Percentiles rank a stretch among this genome's conserved stretches.
Conservation (phyloP, 2,329 filamentous ascomycete species). For the Aspergillus intermedius region DNA sequence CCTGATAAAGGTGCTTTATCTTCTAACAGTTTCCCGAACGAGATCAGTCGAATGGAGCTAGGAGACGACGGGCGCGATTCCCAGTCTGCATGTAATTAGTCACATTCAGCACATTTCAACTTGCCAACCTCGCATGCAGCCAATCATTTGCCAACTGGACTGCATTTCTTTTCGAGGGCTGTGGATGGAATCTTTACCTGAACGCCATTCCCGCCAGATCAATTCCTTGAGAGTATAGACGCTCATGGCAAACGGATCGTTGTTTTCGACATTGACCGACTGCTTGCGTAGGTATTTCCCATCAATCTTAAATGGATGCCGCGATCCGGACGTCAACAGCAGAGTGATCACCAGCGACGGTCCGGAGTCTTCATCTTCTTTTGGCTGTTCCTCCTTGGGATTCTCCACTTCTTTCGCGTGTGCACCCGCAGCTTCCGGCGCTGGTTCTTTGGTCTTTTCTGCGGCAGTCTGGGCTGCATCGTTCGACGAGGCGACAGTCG, state of each 20-base stretch:
- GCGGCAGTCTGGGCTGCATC: constrained; percentile 14
- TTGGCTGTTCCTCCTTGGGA: not conserved
- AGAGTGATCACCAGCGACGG: constrained; percentile 60
- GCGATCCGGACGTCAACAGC: constrained; percentile 70
- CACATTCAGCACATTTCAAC: not conserved
- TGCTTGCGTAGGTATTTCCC: constrained; percentile 77
- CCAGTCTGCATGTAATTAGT: constrained; percentile 55
- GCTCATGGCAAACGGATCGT: constrained; percentile 82
- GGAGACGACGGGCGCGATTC: constrained; percentile 79
- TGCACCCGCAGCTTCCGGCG: constrained; percentile 19
- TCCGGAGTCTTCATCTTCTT: constrained; percentile 25
- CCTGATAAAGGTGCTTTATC: constrained; percentile 81
- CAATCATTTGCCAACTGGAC: constrained; percentile 2
- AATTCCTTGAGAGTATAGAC: constrained; percentile 92
- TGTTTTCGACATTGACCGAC: constrained; percentile 67
- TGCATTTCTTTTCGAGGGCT: not conserved
- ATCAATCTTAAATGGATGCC: constrained; percentile 86
- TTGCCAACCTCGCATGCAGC: not conserved
- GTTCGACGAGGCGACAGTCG: constrained; percentile 6
- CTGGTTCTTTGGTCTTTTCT: constrained; percentile 19
- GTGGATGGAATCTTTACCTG: constrained; percentile 42
- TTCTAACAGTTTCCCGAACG: constrained; percentile 83
- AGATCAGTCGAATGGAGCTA: constrained; percentile 82
- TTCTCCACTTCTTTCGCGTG: constrained; percentile 25
- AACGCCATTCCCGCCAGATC: constrained; percentile 86